These are phyloP conservation scores for Boletus tylopilopsis DNA, from an alignment of 768 basidiomycete genomes.

Conservation along the genomic window DNA sequence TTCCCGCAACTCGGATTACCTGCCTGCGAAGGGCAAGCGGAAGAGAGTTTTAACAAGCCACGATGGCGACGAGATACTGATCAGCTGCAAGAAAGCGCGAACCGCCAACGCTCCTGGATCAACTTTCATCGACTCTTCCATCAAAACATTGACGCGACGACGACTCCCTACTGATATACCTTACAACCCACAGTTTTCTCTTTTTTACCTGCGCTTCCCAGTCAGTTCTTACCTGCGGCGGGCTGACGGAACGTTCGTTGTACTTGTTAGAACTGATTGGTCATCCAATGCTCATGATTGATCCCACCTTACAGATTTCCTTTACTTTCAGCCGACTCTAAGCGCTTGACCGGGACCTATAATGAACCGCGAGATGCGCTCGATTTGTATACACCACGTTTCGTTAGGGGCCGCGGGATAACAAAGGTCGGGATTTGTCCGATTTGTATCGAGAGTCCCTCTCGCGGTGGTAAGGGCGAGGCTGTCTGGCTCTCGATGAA, in stretches of 20 bases:
- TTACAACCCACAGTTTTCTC: slow-evolving; percentile 47
- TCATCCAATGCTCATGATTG: background rate
- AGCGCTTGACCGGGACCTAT: slow-evolving; percentile 40
- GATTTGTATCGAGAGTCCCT: slow-evolving; percentile 58
- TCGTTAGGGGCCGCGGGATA: slow-evolving; percentile 63
- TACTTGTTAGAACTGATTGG: background rate
- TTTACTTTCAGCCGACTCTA: slow-evolving; percentile 14
- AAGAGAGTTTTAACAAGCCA: slow-evolving; percentile 9
- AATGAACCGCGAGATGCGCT: slow-evolving; percentile 57
- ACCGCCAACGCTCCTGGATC: background rate
- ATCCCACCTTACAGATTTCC: slow-evolving; percentile 15
- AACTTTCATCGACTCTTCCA: background rate
- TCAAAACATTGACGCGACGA: slow-evolving; percentile 30
- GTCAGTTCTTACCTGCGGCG: slow-evolving; percentile 51
- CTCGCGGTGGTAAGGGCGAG: slow-evolving; percentile 62
- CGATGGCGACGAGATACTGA: slow-evolving; percentile 9
- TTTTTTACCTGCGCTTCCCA: slow-evolving; percentile 71
- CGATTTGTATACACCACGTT: slow-evolving; percentile 78
- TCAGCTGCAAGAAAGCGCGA: slow-evolving; percentile 12
- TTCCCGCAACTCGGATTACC: slow-evolving; percentile 6
- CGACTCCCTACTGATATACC: slow-evolving; percentile 49
- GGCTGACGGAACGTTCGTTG: slow-evolving; percentile 38
- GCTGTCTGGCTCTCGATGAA: slow-evolving; percentile 75
- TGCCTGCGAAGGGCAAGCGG: slow-evolving; percentile 23
- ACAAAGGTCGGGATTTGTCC: slow-evolving; percentile 78